Percentiles rank a stretch among this genome's conserved stretches.
Conservation (phyloP, 495 filamentous ascomycete species). For the Filosporella fistucella region DNA sequence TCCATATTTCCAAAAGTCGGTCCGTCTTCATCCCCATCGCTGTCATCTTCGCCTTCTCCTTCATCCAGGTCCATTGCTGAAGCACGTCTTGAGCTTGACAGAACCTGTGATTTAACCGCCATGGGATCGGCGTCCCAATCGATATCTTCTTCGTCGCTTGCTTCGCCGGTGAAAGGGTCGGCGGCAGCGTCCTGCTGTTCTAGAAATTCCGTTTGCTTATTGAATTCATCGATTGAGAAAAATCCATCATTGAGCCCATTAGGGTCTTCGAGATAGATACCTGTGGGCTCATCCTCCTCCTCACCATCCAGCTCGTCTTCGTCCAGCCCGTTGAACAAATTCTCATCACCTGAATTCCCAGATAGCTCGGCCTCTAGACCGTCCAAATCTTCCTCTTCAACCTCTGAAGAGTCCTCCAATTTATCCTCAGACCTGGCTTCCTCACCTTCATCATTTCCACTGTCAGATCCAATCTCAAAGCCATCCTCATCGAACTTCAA, state of each 20-base stretch:
- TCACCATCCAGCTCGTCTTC: conserved; percentile 29
- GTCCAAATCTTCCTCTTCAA: conserved; percentile 24
- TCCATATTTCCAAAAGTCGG: conserved; percentile 72
- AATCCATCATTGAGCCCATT: conserved; percentile 86
- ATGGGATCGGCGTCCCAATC: conserved; percentile 79
- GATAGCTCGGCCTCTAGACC: conserved; percentile 34
- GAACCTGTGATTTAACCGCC: conserved; percentile 14
- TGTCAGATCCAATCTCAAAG: conserved; percentile 38
- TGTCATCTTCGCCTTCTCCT: conserved; percentile 28
- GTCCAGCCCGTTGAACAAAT: conserved; percentile 30
- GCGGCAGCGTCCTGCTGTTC: conserved; percentile 72
- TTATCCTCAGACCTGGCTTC: conserved; percentile 19
- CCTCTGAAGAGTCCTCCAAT: conserved; percentile 9
- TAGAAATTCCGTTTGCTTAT: conserved; percentile 80
- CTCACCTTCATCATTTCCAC: conserved; percentile 19
- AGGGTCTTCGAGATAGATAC: conserved; percentile 39
- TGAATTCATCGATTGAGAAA: conserved; percentile 98
- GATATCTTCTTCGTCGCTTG: conserved; percentile 72
- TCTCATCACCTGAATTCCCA: conserved; percentile 42
- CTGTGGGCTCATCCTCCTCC: conserved; percentile 31
- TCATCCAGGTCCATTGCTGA: conserved; percentile 18
- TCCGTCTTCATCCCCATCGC: conserved; percentile 54
- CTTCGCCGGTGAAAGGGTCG: conserved; percentile 54
- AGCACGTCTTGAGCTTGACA: conserved; percentile 14
- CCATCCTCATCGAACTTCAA: conserved; percentile 41